Evolutionary conservation across 2,329 filamentous ascomycete genomes (phyloP).

Genomic region (Aspergillus quadrilineatus): DNA sequence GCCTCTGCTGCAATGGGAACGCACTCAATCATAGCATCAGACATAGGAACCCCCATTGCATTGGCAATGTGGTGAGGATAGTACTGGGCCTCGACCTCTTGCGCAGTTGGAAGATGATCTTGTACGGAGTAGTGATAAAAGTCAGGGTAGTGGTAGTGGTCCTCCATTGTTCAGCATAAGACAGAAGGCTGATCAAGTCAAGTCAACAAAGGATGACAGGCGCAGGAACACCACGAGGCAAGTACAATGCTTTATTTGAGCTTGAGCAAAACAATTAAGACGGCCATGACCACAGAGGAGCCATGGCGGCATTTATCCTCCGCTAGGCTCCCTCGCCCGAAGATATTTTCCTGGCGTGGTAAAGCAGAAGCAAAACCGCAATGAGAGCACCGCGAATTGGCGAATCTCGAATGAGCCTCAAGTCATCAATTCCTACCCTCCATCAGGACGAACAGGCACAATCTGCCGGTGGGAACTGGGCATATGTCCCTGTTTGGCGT

Average conservation of each 20-base stretch:
- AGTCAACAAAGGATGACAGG: conserved; percentile 2
- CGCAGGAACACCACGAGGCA: neutral
- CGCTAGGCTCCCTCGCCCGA: neutral
- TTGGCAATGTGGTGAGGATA: conserved; percentile 4
- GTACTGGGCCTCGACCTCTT: conserved; percentile 9
- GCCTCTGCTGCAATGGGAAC: neutral
- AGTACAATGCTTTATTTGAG: conserved; percentile 7
- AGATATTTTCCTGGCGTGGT: neutral
- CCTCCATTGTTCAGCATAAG: conserved; percentile 12
- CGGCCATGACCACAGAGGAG: conserved; percentile 1
- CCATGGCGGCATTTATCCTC: conserved; percentile 14
- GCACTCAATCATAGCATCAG: conserved; percentile 2
- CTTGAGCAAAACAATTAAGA: neutral
- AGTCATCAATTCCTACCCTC: neutral
- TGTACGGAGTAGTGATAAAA: neutral
- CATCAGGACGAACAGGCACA: neutral
- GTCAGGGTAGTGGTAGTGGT: conserved; percentile 2
- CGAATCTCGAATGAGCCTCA: conserved; percentile 12
- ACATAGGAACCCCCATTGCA: neutral
- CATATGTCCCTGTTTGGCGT: neutral
- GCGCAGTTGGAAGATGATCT: neutral
- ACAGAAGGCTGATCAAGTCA: neutral
- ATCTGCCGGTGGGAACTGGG: neutral
- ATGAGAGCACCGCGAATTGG: conserved; percentile 1
- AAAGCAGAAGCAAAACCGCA: conserved; percentile 1